These are phyloP conservation scores for cucumber (Cucumis sativus) DNA, from an alignment of 306 rosid genomes.

Conservation along the genomic window DNA sequence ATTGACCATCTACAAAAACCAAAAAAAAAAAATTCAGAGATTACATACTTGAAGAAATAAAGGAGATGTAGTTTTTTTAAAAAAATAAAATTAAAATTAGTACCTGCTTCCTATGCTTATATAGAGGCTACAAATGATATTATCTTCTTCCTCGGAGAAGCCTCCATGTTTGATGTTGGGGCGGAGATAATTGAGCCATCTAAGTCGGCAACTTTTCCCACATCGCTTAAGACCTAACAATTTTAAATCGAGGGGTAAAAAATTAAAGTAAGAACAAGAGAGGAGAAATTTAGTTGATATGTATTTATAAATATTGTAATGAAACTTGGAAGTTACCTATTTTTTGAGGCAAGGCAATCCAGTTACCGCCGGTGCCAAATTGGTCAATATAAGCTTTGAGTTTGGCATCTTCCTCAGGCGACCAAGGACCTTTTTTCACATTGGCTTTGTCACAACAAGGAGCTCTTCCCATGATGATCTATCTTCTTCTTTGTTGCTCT, in stretches of 20 bases:
- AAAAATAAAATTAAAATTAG: no score
- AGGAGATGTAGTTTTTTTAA: not conserved
- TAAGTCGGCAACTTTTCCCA: slow-evolving; percentile 90
- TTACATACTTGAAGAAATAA: no score
- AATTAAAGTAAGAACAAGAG: no score
- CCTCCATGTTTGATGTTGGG: slow-evolving; percentile 94
- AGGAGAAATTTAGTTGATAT: not conserved
- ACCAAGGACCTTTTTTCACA: slow-evolving; percentile 98
- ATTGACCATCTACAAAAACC: slow-evolving; percentile 65
- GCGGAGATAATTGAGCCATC: slow-evolving; percentile 93
- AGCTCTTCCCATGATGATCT: slow-evolving; percentile 84
- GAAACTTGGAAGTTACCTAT: slow-evolving; percentile 40
- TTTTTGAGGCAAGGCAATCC: slow-evolving; percentile 94
- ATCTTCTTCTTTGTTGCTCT: slow-evolving; percentile 3
- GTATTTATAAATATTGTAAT: not conserved
- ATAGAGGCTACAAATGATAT: slow-evolving; percentile 82
- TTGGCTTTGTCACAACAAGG: slow-evolving; percentile 99
- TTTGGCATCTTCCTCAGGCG: slow-evolving; percentile 91
- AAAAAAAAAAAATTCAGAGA: no score
- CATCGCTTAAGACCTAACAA: slow-evolving; percentile 77
- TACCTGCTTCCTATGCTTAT: slow-evolving; percentile 95
- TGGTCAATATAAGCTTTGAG: slow-evolving; percentile 84
- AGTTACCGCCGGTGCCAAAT: slow-evolving; percentile 84
- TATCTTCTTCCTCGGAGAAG: slow-evolving; percentile 91
- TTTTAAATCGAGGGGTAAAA: no score